phyloP scores from a whole-genome alignment of 768 basidiomycete genomes.

The Russula compacta region DNA sequence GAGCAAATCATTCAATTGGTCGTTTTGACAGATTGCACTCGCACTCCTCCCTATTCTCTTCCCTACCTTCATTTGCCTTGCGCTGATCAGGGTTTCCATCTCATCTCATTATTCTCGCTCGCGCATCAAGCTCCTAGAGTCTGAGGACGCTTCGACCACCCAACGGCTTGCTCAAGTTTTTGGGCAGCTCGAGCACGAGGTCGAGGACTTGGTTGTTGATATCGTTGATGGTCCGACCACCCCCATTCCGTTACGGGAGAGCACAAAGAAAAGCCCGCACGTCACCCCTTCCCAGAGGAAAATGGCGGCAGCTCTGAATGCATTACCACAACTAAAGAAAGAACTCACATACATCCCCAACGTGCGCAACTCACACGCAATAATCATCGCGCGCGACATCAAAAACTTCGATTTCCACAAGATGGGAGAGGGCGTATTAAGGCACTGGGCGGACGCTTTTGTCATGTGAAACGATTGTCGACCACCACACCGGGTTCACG shows the following conservation, averaged over 20 bases:
- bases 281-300: constrained; percentile 48
- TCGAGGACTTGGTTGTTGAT: constrained; percentile 56
- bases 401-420: constrained; percentile 49
- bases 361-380: constrained; percentile 58
- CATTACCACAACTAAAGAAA: constrained; percentile 60
- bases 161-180: constrained; percentile 50
- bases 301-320: constrained; percentile 54
- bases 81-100: constrained; percentile 47
- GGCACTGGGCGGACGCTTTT: constrained; percentile 65
- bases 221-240: constrained; percentile 36
- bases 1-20: neutral
- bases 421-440: constrained; percentile 54
- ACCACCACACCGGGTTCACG: neutral
- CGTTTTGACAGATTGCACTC: constrained; percentile 38
- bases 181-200: constrained; percentile 45
- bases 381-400: constrained; percentile 62
- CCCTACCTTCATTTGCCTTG: constrained; percentile 46
- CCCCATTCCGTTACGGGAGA: neutral
- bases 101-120: constrained; percentile 50
- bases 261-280: constrained; percentile 19
- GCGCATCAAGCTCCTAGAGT: constrained; percentile 58
- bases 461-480: constrained; percentile 26
- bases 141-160: constrained; percentile 34
- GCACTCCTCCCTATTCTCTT: constrained; percentile 54
- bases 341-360: constrained; percentile 54